These are phyloP conservation scores for Blastobotrys peoriensis DNA, from an alignment of 805 yeast species.

Conservation along the genomic window DNA sequence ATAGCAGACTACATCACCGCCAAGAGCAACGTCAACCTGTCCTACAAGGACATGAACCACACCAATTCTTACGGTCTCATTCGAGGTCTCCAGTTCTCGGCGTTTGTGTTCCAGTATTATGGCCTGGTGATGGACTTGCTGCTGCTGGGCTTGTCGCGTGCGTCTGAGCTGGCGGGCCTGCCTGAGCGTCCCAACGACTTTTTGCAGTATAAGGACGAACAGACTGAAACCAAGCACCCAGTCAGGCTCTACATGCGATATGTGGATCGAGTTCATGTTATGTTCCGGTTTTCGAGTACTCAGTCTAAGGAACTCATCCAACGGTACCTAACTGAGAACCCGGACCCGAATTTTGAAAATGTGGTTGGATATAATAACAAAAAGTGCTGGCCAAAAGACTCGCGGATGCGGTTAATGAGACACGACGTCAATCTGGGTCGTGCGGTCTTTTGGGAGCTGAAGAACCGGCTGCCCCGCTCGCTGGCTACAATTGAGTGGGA, in stretches of 20 bases:
- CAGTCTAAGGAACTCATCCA: conserved; percentile 73
- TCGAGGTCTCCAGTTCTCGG: conserved; percentile 84
- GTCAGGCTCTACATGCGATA: conserved; percentile 77
- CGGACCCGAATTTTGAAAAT: conserved; percentile 88
- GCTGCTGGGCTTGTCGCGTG: conserved; percentile 79
- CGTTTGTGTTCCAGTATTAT: conserved; percentile 85
- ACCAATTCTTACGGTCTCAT: conserved; percentile 82
- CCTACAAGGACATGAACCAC: conserved; percentile 93
- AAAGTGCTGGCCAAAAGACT: conserved; percentile 91
- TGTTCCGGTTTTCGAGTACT: conserved; percentile 66
- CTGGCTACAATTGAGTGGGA: conserved; percentile 73
- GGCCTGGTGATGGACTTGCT: conserved; percentile 79
- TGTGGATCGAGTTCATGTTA: conserved; percentile 71
- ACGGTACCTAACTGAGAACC: conserved; percentile 74
- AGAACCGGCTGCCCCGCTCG: conserved; percentile 71
- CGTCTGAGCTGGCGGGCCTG: conserved; percentile 80
- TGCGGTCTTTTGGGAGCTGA: conserved; percentile 87
- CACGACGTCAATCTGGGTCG: conserved; percentile 89
- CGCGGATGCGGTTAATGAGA: conserved; percentile 83
- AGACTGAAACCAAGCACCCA: conserved; percentile 63
- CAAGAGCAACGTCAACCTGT: conserved; percentile 73
- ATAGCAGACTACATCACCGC: conserved; percentile 92
- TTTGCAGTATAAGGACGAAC: conserved; percentile 56
- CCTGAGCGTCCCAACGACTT: conserved; percentile 68
- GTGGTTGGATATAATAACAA: conserved; percentile 81